A percentile compares a stretch with the other conserved stretches of the same genome.
Conservation (phyloP, 2,329 filamentous ascomycete genomes). For the Xylaria sp. region DNA sequence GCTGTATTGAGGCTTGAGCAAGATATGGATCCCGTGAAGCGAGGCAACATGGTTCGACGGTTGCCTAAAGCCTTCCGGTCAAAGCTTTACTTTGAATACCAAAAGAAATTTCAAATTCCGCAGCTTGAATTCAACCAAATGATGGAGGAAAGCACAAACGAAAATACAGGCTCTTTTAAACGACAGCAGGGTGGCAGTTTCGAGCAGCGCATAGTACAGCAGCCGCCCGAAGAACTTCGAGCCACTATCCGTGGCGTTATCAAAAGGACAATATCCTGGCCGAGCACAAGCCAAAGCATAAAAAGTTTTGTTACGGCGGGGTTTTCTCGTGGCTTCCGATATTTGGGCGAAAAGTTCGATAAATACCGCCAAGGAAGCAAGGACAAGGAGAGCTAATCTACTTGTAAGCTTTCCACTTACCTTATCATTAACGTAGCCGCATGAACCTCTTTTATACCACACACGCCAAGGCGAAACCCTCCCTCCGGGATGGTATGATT, state of each 20-base stretch:
- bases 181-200: constrained; percentile 84
- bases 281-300: constrained; percentile 85
- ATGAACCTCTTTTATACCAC: background rate
- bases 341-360: constrained; percentile 82
- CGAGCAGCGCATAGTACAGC: constrained; percentile 82
- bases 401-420: constrained; percentile 3
- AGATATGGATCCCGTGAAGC: constrained; percentile 90
- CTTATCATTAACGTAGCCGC: background rate
- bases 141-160: constrained; percentile 80
- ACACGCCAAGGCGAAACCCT: background rate
- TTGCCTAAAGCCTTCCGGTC: constrained; percentile 87
- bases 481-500: constrained; percentile 1
- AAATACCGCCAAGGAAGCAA: constrained; percentile 67
- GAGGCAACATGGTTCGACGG: constrained; percentile 95
- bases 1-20: constrained; percentile 79
- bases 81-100: constrained; percentile 94
- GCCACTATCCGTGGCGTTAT: constrained; percentile 80
- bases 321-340: constrained; percentile 74
- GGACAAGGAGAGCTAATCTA: constrained; percentile 43
- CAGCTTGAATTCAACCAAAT: constrained; percentile 85
- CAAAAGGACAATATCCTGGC: constrained; percentile 90
- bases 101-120: constrained; percentile 88
- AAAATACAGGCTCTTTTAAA: constrained; percentile 74
- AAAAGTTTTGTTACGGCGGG: constrained; percentile 88
- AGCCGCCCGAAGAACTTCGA: constrained; percentile 73